Conservation (phyloP, 805 yeast genomes). For the Pichia gijzeniarum region DNA sequence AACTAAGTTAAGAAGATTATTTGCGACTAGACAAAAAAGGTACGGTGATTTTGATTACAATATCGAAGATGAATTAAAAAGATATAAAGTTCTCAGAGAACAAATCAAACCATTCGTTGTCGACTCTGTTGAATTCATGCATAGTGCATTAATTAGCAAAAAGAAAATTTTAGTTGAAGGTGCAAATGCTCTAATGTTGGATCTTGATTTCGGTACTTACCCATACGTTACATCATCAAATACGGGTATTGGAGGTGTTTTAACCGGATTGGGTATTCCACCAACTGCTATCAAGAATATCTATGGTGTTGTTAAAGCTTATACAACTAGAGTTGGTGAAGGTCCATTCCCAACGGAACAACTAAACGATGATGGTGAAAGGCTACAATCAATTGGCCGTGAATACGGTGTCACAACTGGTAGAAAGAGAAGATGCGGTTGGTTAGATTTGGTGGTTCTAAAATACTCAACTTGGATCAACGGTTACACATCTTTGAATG, state of each 20-base stretch:
- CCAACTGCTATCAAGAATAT: conserved; percentile 74
- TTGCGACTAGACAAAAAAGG: conserved; percentile 77
- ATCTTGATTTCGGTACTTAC: conserved; percentile 95
- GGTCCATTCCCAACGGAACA: conserved; percentile 99
- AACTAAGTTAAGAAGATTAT: conserved; percentile 64
- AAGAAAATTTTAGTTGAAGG: conserved; percentile 94
- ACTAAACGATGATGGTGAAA: conserved; percentile 78
- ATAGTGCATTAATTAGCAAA: conserved; percentile 63
- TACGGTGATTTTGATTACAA: conserved; percentile 93
- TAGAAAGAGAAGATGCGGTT: conserved; percentile 97
- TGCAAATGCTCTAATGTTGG: conserved; percentile 97
- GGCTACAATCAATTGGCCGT: conserved; percentile 85
- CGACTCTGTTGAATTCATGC: conserved; percentile 83
- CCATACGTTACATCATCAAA: conserved; percentile 95
- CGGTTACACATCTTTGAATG: conserved; percentile 91
- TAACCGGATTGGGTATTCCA: conserved; percentile 96
- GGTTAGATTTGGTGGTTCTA: conserved; percentile 94
- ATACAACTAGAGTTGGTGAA: conserved; percentile 98
- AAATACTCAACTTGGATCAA: conserved; percentile 87
- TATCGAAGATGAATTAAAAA: conserved; percentile 68
- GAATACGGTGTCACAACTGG: conserved; percentile 98
- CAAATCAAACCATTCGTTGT: conserved; percentile 83
- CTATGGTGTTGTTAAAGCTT: conserved; percentile 96
- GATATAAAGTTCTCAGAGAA: conserved; percentile 70
- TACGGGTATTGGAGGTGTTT: conserved; percentile 96